Conservation (phyloP, 805 yeast species). For the Suhomyces xylopsoci region DNA sequence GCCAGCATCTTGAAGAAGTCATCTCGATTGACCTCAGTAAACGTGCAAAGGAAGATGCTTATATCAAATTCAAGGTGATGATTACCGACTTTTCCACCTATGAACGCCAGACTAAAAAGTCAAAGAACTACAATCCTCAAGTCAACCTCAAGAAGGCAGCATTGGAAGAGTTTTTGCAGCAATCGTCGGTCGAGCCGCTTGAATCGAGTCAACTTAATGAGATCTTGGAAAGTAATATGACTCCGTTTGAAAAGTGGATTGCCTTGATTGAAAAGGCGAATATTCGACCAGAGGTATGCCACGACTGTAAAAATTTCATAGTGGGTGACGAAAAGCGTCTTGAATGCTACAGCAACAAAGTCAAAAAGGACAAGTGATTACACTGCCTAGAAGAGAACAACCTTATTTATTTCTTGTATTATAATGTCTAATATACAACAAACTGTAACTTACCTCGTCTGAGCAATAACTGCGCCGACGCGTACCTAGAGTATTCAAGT, state of each 20-base stretch:
- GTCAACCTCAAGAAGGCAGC: conserved; percentile 30
- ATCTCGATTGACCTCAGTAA: conserved; percentile 11
- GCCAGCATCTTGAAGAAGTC: conserved; percentile 12
- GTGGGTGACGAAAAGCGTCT: conserved; percentile 41
- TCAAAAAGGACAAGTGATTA: background rate
- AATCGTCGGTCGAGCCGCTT: background rate
- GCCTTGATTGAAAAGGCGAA: conserved; percentile 19
- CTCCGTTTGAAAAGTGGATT: conserved; percentile 28
- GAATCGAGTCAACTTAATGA: background rate
- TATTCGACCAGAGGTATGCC: conserved; percentile 20
- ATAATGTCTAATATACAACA: background rate
- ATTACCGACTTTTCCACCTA: conserved; percentile 25
- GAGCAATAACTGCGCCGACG: too few species aligned
- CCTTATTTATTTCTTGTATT: background rate
- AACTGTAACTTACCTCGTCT: too few species aligned
- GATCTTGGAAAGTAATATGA: background rate
- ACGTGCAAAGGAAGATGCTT: conserved; percentile 21
- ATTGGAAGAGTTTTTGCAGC: conserved; percentile 20
- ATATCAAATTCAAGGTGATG: conserved; percentile 25
- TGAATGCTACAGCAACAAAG: conserved; percentile 8
- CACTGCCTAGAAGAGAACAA: background rate
- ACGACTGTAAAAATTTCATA: conserved; percentile 31
- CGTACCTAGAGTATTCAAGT: too few species aligned
- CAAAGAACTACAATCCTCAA: conserved; percentile 8
- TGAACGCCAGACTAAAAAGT: conserved; percentile 25